Evolutionary conservation across 148 eudicot genomes (phyloP), one percentile per base, ranked within the genome.

Genomic region (Agrostemma githago): DNA sequence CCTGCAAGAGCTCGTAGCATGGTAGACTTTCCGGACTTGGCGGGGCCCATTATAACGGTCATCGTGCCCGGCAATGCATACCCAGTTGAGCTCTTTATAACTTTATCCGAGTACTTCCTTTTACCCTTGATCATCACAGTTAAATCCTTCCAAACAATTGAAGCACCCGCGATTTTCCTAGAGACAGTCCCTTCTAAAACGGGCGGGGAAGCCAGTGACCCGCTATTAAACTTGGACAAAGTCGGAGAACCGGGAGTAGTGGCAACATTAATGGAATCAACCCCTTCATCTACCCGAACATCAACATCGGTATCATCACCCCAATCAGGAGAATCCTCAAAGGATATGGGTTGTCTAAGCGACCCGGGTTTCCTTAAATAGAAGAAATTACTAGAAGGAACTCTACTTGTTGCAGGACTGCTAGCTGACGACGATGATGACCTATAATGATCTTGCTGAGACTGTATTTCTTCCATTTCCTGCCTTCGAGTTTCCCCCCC

Each of bases 1-100:
- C 99, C 99, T 86, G 99, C 90, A 82, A 95, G 97, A 82, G 99
- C 93, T 77, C 90, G 83, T 38, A 95, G 86, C 71, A 95, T 81
- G 7, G 97, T 92, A 26, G 99, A 92, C 87, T 95, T 95, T 72
- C 99, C 97, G 0, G 99, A 95, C 83, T 92, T 95, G 76, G 97
- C 96, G 44, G 99, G 99, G 62, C 99, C 99, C 99, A 95, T 95
- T 68, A 95, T 95, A 48, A 92, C 99, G 0, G 99, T 95, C 90
- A 95, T 92, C 37, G 92, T 92, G 42, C 99, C 97, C 1, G 96
- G 99, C 74, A 95, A 80, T 19, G 97, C 99, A 84, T 87, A 92
- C 8, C 99, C 99, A 74, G 88, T 87, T 15, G 96, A 95, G 77
- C 97, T 95, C 84, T 95, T 95, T 42, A 95, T 75, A 63, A 92